phyloP scores from a whole-genome alignment of 768 basidiomycete genomes.

The Mycena vitilis region DNA sequence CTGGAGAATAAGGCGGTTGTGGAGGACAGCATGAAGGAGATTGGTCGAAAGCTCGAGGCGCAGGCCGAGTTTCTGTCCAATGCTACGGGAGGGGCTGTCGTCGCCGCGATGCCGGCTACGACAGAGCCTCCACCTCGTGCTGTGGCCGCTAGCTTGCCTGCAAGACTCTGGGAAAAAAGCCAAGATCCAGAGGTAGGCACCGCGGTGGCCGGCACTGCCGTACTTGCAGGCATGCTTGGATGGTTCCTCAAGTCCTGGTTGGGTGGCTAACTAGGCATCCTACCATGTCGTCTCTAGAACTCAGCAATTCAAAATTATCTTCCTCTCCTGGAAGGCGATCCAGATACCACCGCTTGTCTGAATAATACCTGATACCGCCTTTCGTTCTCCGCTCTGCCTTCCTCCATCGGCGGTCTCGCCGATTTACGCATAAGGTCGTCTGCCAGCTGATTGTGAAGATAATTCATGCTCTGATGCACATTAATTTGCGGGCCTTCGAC shows the following conservation, averaged over 20 bases:
- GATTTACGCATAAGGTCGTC: no score
- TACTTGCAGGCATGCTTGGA: slow-evolving; percentile 39
- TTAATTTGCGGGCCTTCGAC: no score
- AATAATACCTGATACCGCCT: no score
- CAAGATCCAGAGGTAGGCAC: slow-evolving; percentile 39
- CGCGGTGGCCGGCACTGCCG: slow-evolving; percentile 35
- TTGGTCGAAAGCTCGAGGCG: slow-evolving; percentile 60
- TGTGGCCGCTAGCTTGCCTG: not conserved
- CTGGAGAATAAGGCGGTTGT: slow-evolving; percentile 64
- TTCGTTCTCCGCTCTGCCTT: no score
- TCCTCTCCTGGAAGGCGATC: no score
- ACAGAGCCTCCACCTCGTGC: not conserved
- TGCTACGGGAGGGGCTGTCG: slow-evolving; percentile 38
- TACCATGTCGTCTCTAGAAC: slow-evolving; percentile 1
- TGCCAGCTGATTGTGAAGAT: no score
- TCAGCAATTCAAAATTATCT: no score
- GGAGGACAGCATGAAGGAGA: slow-evolving; percentile 58
- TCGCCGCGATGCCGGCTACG: not conserved
- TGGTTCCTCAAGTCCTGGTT: slow-evolving; percentile 44
- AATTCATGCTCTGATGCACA: no score
- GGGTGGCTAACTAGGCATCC: slow-evolving; percentile 20
- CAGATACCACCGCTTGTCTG: no score
- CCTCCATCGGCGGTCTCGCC: no score
- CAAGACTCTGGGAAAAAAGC: slow-evolving; percentile 25
- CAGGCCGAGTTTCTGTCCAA: slow-evolving; percentile 52